Evolutionary conservation across 306 rosid species (phyloP).

Genomic region (Lathyrus sativus): DNA sequence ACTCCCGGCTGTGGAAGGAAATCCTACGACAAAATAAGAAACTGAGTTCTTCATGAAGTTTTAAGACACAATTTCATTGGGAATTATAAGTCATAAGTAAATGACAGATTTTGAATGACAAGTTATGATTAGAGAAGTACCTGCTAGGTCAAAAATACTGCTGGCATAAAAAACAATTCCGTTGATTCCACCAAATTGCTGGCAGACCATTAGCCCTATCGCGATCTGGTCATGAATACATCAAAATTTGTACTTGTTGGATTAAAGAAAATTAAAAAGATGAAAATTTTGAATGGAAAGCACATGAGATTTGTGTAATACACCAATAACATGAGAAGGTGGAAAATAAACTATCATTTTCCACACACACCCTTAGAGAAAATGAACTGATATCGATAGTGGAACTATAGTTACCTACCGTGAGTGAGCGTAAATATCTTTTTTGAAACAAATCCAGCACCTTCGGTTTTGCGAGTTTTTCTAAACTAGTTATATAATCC

Average conservation of each 20-base stretch:
- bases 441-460: slow-evolving; percentile 73
- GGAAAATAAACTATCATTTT: not conserved
- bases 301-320: not conserved
- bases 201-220: slow-evolving; percentile 85
- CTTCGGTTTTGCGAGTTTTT: slow-evolving; percentile 69
- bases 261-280: too few species aligned
- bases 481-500: slow-evolving; percentile 75
- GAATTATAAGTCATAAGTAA: slow-evolving; percentile 6
- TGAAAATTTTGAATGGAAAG: not conserved
- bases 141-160: slow-evolving; percentile 80
- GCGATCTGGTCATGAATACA: slow-evolving; percentile 62
- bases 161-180: slow-evolving; percentile 74
- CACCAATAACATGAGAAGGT: not conserved
- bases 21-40: slow-evolving; percentile 52
- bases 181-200: slow-evolving; percentile 93
- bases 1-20: slow-evolving; percentile 62
- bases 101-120: slow-evolving; percentile 19
- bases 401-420: slow-evolving; percentile 46
- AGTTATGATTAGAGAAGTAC: slow-evolving; percentile 41
- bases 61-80: not conserved
- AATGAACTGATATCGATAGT: not conserved
- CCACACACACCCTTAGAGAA: slow-evolving; percentile 8
- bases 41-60: slow-evolving; percentile 28
- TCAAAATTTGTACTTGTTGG: not conserved
- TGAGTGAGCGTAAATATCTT: slow-evolving; percentile 74